Evolutionary conservation across 2,329 filamentous ascomycete species (phyloP).

Genomic region (Colletotrichum plurivorum): DNA sequence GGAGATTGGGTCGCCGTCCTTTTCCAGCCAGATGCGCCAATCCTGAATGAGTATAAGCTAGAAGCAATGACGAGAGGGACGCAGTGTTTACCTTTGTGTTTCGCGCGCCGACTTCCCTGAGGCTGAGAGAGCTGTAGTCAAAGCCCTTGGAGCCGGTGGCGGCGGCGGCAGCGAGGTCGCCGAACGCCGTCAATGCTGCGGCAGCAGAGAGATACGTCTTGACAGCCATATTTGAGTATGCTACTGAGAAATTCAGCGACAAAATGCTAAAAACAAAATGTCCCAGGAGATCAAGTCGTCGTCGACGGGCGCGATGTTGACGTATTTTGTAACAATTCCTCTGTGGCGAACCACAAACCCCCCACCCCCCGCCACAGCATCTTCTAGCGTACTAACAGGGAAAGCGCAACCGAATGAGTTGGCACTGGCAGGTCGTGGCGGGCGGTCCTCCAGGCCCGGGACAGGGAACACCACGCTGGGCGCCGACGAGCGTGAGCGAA

Average conservation of each 20-base stretch:
- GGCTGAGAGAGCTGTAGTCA: conserved; percentile 6
- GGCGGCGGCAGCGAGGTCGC: conserved; percentile 2
- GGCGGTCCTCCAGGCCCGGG: background rate
- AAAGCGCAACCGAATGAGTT: conserved; percentile 8
- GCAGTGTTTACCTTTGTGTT: conserved; percentile 51
- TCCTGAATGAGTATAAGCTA: conserved; percentile 50
- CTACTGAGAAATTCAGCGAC: too few relatives aligned
- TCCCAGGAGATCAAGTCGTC: background rate
- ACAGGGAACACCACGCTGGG: background rate
- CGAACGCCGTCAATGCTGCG: background rate
- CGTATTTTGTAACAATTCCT: conserved; percentile 18
- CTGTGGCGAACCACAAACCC: conserved; percentile 16
- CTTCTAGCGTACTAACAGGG: background rate
- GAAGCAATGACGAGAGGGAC: too few relatives aligned
- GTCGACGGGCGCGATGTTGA: background rate
- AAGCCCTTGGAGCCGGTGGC: background rate
- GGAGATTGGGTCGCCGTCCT: conserved; percentile 55
- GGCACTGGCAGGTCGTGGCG: conserved; percentile 18
- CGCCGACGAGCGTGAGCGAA: background rate
- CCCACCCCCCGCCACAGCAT: conserved; percentile 2
- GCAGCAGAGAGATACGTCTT: background rate
- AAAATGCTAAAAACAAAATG: background rate
- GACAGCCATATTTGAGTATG: background rate
- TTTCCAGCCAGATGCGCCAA: conserved; percentile 58
- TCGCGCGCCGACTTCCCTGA: conserved; percentile 53